Evolutionary conservation across 1,284 basidiomycete genomes (phyloP).

Genomic region (Rhodotorula sp.): DNA sequence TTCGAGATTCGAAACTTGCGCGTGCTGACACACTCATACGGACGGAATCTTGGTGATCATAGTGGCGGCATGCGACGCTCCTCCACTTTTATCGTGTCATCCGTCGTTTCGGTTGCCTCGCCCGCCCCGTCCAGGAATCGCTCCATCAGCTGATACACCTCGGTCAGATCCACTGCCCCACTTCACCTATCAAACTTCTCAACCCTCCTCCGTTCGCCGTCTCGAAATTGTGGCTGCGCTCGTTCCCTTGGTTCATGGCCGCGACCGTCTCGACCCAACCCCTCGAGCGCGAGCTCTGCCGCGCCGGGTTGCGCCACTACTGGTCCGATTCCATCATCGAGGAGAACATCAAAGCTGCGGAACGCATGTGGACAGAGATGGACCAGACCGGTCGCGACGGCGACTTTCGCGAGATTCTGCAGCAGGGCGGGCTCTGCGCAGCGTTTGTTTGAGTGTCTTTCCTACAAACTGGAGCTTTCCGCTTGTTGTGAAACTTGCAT

Average conservation of each 20-base stretch:
- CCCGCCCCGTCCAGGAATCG: not conserved
- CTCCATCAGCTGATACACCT: constrained; percentile 4
- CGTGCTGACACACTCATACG: not conserved
- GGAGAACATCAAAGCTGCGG: not conserved
- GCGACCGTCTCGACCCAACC: constrained; percentile 1
- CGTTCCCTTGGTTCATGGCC: constrained; percentile 8
- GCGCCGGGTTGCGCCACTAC: not conserved
- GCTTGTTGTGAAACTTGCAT: not conserved
- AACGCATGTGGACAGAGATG: constrained; percentile 1
- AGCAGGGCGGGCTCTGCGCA: not conserved
- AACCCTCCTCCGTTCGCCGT: not conserved
- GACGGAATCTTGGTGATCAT: no score
- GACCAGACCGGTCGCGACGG: constrained; percentile 9
- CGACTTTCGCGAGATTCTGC: not conserved
- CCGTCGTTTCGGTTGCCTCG: constrained; percentile 3
- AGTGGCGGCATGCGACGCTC: constrained; percentile 9
- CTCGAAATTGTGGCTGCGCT: not conserved
- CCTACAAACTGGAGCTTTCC: no score
- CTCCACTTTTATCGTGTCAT: not conserved
- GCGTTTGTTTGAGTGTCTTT: not conserved
- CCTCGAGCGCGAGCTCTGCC: constrained; percentile 2
- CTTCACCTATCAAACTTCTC: not conserved
- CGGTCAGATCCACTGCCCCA: not conserved
- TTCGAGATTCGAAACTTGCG: not conserved
- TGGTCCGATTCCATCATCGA: constrained; percentile 3